Evolutionary conservation across 2,329 filamentous ascomycete species (phyloP).

Genomic region (Fusarium pseudograminearum): DNA sequence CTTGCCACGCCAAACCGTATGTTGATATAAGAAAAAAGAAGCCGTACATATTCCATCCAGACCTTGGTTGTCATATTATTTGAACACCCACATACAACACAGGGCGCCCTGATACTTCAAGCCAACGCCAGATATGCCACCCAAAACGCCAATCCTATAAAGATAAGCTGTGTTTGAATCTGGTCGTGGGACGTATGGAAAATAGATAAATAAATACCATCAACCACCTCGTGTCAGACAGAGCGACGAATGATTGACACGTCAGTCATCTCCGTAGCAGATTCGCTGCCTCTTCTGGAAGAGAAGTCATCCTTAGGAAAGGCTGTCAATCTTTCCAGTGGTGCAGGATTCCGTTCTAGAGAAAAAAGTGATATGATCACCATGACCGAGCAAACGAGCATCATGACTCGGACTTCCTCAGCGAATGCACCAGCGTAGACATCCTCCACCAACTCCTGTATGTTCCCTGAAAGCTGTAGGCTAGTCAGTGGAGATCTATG

Average conservation of each 20-base stretch:
- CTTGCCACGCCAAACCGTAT: background rate
- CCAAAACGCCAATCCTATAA: constrained; percentile 17
- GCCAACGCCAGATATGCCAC: constrained; percentile 23
- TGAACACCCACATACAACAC: constrained; percentile 2
- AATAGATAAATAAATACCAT: background rate
- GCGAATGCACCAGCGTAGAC: constrained; percentile 62
- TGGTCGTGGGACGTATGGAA: background rate
- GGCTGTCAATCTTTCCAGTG: constrained; percentile 51
- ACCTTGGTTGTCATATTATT: background rate
- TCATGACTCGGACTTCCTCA: constrained; percentile 61
- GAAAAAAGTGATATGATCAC: constrained; percentile 59
- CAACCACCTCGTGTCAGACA: constrained; percentile 13
- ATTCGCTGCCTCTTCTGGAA: constrained; percentile 54
- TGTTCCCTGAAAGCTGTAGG: constrained; percentile 50
- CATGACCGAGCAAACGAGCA: constrained; percentile 58
- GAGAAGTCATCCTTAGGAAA: constrained; percentile 46
- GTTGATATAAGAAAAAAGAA: background rate
- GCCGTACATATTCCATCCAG: background rate
- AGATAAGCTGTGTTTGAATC: background rate
- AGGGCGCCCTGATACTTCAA: background rate
- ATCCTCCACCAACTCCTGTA: constrained; percentile 53
- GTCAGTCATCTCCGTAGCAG: constrained; percentile 54
- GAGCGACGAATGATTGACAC: constrained; percentile 42
- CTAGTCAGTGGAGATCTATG: constrained; percentile 59
- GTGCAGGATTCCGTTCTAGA: constrained; percentile 57